Percentiles rank a stretch among this genome's conserved stretches.
Evolutionary conservation across 2,329 filamentous ascomycete genomes (phyloP).

Genomic region (Penicillium psychrosexuale): DNA sequence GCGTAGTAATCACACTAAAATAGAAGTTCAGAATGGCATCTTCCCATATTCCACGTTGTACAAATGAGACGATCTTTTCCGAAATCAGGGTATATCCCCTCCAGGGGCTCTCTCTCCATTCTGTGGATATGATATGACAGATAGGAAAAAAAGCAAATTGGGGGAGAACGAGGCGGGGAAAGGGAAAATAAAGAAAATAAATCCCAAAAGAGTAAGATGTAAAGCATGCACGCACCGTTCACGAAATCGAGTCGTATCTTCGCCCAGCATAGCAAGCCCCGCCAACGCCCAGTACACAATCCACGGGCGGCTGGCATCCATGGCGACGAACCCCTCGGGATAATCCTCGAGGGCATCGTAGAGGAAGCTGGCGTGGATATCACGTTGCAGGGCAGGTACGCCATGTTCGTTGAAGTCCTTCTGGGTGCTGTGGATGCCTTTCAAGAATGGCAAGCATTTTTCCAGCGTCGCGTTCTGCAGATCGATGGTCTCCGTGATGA

Average conservation of each 20-base stretch:
- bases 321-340: slow-evolving; percentile 65
- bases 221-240: slow-evolving; percentile 46
- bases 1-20: slow-evolving; percentile 64
- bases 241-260: slow-evolving; percentile 66
- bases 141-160: neutral
- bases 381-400: slow-evolving; percentile 69
- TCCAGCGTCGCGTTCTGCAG: slow-evolving; percentile 67
- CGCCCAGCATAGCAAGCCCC: slow-evolving; percentile 70
- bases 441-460: slow-evolving; percentile 66
- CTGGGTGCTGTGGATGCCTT: slow-evolving; percentile 48
- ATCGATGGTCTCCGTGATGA: slow-evolving; percentile 65
- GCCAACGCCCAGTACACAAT: slow-evolving; percentile 88
- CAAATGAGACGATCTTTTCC: slow-evolving; percentile 1
- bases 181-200: neutral
- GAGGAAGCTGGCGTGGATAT: slow-evolving; percentile 51
- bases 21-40: neutral
- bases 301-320: slow-evolving; percentile 91
- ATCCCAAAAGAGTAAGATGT: slow-evolving; percentile 2
- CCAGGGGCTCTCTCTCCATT: slow-evolving; percentile 1
- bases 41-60: neutral
- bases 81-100: neutral
- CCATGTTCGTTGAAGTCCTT: slow-evolving; percentile 66
- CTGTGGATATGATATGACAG: neutral
- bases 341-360: slow-evolving; percentile 55
- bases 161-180: neutral